Evolutionary conservation across 139 green algal genomes (phyloP).

Genomic region (Coelastrella sp.): DNA sequence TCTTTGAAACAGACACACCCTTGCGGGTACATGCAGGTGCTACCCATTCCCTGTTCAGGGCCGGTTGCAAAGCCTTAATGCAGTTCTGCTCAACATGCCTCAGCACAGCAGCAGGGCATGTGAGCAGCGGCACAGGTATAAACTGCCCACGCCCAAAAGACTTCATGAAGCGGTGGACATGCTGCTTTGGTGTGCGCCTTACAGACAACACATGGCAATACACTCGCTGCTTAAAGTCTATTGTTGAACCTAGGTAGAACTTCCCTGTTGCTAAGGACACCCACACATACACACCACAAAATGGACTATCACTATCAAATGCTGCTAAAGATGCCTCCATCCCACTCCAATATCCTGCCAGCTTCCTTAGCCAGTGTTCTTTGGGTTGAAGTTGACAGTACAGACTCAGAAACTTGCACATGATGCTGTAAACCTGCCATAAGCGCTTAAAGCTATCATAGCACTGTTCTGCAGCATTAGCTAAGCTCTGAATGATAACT

Average conservation of each 20-base stretch:
- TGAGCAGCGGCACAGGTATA: background rate
- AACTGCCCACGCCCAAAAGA: background rate
- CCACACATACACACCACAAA: background rate
- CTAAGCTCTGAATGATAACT: background rate
- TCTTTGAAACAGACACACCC: background rate
- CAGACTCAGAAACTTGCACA: background rate
- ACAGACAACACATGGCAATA: background rate
- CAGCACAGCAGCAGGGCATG: background rate
- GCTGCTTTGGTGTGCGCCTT: background rate
- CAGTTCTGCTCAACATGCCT: background rate
- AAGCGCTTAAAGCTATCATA: background rate
- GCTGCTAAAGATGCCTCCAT: background rate
- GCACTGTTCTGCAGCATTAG: background rate
- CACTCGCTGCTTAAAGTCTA: background rate
- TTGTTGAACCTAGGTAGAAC: background rate
- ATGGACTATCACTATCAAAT: background rate
- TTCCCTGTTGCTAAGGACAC: background rate
- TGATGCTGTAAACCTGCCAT: background rate
- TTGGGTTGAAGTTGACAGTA: background rate
- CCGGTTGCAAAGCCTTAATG: background rate
- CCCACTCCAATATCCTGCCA: background rate
- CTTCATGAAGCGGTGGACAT: background rate
- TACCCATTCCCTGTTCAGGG: background rate
- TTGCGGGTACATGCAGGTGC: background rate
- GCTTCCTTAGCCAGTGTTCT: background rate